Evolutionary conservation across 2,329 filamentous ascomycete species (phyloP), one percentile per base, ranked within the genome.

Genomic region (Neofusicoccum umdonicola): DNA sequence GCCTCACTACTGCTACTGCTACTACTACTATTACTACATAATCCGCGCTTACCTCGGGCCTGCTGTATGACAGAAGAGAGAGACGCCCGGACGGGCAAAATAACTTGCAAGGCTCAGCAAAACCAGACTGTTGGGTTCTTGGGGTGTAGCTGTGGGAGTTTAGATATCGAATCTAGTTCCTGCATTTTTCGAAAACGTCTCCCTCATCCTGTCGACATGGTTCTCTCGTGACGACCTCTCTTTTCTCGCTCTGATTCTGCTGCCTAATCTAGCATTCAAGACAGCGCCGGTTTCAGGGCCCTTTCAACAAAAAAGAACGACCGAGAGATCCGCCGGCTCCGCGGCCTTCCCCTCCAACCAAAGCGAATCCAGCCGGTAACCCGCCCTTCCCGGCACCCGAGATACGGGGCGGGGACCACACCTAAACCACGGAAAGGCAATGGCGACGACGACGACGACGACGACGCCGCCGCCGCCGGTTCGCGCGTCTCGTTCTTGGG

Each of bases 161-260:
- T 42, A 56, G 51, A 56, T 56, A 56, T 56, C 35, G 37, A 56
- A 56, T 56, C 51, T 56, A 56, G 37, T 15, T 56, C 51, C 51
- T 17, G 51, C 51, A 39, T 22, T 42, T 41, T 41, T 41, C 34
- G 13, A 22, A 35, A 42, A 15, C 17, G 19, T 17, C 15, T 15
- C 15, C 15, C 15, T 15, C 4, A 17, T 12, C 13, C 11, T 17
- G 34, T 2, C 31, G 3, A 19, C 22, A 12, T 3, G 12, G 27
- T 7, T 31, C 27, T 37, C 12, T 8, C 22, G 50, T 52, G 50
- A 52, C n/a, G 5, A 52, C 11, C 1, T 12, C 37, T 52, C 19
- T 52, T 5, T 5, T 19, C 19, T 51, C 27, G 27, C n/a, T 27
- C n/a, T 31, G 5, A 17, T 73, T 73, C 34, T 11, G 68, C 4